Evolutionary conservation across 2,329 filamentous ascomycete species (phyloP), one percentile per base, ranked within the genome.

Genomic region (Bipolaris sorokiniana): DNA sequence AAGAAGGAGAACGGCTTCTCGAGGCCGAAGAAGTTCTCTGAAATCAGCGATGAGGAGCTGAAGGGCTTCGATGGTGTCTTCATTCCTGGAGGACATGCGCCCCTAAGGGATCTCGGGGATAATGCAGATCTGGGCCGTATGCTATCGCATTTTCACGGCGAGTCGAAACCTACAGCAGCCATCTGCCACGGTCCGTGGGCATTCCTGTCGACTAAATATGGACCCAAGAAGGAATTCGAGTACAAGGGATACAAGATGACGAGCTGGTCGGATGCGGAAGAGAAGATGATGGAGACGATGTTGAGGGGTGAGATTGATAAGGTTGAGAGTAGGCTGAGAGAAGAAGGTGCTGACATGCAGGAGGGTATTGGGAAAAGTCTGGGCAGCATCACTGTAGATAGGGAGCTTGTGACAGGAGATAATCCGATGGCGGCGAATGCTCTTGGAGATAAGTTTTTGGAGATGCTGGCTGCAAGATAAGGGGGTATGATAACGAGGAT

Each of bases 141-240:
- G 3, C 48, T 82, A 48, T 62, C 59, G 2, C 76, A 78, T 28
- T 81, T 81, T 60, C 77, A 81, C 51, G 44, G 46, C 1, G 59
- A 73, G 56, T 64, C 70, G 3, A 81, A 81, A 58, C 79, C 80
- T 0, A 81, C 80, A 0, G 79, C 78, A 1, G 76, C 74, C 3
- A 76, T 81, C n/a, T 81, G 80, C 37, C 79, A 82, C 51, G 80
- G 80, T 1, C 79, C 79, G 0, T 80, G 77, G 63, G 80, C 78
- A 1, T 73, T 81, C 36, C 54, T 82, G 13, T 78, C 74, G 4
- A 81, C 79, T 0, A 78, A 77, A 60, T 59, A 65, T 15, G 71
- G 64, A 0, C 76, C 72, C 0, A 55, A 66, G 28, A 66, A 67
- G 55, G 65, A 70, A 28, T 81, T 81, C 48, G 76, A 73, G 22